A percentile compares a stretch with the other conserved stretches of the same genome.
phyloP scores from a whole-genome alignment of 169 alveolate genomes.

The Cryptosporidium viatorum region DNA sequence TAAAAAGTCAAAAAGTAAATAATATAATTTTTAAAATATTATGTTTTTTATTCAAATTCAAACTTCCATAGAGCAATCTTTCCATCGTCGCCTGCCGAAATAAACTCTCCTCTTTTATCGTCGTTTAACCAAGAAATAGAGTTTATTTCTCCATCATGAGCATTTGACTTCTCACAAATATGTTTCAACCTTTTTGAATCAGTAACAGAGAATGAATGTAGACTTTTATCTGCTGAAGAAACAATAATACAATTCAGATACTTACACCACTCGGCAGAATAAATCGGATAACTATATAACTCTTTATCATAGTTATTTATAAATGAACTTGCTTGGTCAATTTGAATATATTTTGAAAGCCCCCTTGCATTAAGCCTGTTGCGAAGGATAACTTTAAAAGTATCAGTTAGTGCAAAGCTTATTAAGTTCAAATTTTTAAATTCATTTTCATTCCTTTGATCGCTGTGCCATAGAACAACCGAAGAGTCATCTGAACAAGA shows the following conservation, averaged over 20 bases:
- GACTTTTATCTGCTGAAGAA: constrained; percentile 45
- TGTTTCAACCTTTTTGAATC: constrained; percentile 10
- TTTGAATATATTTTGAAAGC: constrained; percentile 27
- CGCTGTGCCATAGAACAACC: constrained; percentile 24
- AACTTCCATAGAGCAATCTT: constrained; percentile 31
- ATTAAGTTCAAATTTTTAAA: neutral
- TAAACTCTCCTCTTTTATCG: constrained; percentile 44
- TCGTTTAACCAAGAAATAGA: constrained; percentile 52
- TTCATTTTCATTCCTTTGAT: neutral
- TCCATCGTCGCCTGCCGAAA: constrained; percentile 72
- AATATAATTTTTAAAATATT: neutral
- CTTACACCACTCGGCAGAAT: constrained; percentile 62
- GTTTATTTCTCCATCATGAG: constrained; percentile 48
- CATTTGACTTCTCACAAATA: constrained; percentile 17
- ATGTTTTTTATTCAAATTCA: neutral
- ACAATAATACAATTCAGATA: constrained; percentile 54
- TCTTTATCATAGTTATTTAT: neutral
- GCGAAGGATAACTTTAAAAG: constrained; percentile 30
- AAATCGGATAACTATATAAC: constrained; percentile 41
- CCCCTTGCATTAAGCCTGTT: neutral
- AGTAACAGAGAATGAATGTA: constrained; percentile 7
- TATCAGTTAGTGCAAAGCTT: neutral
- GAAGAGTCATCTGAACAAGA: constrained; percentile 71
- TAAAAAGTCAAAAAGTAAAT: constrained; percentile 11
- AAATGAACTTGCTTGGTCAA: constrained; percentile 30